Percentiles rank a stretch among this genome's conserved stretches.
Evolutionary conservation across 306 rosid genomes (phyloP).

Genomic region (Vicia faba): DNA sequence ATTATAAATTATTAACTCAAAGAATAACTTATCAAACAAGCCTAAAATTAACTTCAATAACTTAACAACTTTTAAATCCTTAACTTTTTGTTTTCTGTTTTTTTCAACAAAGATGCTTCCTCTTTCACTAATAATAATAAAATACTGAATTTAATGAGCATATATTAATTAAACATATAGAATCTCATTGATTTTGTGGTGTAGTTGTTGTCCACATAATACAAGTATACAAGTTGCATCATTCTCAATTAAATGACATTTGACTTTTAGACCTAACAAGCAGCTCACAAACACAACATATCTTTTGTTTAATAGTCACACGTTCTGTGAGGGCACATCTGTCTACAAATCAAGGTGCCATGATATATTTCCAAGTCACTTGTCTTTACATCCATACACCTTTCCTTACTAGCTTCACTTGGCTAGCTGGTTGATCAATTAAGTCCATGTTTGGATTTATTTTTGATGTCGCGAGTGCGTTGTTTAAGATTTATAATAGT

Average conservation of each 20-base stretch:
- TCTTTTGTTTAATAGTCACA: conserved; percentile 18
- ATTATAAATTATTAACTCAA: too few relatives aligned
- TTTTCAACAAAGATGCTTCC: too few relatives aligned
- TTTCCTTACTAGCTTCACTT: not conserved
- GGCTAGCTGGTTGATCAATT: not conserved
- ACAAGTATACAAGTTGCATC: not conserved
- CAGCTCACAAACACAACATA: not conserved
- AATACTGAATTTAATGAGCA: not conserved
- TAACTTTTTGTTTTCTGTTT: too few relatives aligned
- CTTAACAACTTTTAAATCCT: too few relatives aligned
- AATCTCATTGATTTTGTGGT: not conserved
- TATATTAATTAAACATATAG: not conserved
- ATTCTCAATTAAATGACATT: conserved; percentile 13
- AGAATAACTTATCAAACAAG: too few relatives aligned
- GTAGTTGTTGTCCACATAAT: conserved; percentile 20
- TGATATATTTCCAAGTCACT: not conserved
- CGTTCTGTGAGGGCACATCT: not conserved
- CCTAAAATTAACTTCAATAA: too few relatives aligned
- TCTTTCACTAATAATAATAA: too few relatives aligned
- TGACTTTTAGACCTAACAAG: not conserved
- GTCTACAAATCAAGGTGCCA: conserved; percentile 27
- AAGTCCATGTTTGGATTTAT: not conserved
- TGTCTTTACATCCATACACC: not conserved
- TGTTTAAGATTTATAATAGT: too few relatives aligned
- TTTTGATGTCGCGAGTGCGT: too few relatives aligned